Conservation (phyloP, 306 rosid genomes). For the Casuarina equisetifolia region DNA sequence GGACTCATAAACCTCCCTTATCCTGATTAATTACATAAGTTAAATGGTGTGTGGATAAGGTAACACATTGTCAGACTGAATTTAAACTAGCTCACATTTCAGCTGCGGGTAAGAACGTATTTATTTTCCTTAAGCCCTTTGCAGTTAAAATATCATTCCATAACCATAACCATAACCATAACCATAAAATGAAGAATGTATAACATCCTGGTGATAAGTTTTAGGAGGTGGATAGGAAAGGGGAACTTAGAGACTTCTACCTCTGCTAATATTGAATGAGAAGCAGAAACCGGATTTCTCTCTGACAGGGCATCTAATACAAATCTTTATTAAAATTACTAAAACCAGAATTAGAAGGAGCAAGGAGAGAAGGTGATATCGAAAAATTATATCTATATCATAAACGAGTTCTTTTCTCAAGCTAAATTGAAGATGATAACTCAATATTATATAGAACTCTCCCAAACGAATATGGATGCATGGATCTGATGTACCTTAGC, state of each 20-base stretch:
- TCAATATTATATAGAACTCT: slow-evolving; percentile 1
- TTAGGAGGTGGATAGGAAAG: not conserved
- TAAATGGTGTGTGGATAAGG: not conserved
- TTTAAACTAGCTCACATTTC: not conserved
- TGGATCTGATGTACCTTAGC: slow-evolving; percentile 35
- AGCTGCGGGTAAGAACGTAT: not conserved
- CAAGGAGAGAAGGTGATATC: not conserved
- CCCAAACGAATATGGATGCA: not conserved
- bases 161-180: not conserved
- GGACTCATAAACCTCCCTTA: not conserved
- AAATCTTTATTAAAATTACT: not conserved
- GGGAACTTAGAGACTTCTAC: not conserved
- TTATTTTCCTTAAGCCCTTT: not conserved
- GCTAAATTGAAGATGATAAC: not conserved
- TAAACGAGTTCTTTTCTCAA: not conserved
- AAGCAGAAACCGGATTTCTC: not conserved
- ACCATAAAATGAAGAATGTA: too few relatives aligned
- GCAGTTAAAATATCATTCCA: not conserved
- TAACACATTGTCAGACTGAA: not conserved
- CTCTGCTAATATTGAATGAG: not conserved
- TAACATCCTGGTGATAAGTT: not conserved
- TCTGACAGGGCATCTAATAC: not conserved
- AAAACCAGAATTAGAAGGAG: not conserved
- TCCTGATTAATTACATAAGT: not conserved
- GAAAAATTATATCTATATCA: not conserved